Evolutionary conservation across 768 basidiomycete species (phyloP), one percentile per base, ranked within the genome.

Genomic region (Gloeostereum incarnatum): DNA sequence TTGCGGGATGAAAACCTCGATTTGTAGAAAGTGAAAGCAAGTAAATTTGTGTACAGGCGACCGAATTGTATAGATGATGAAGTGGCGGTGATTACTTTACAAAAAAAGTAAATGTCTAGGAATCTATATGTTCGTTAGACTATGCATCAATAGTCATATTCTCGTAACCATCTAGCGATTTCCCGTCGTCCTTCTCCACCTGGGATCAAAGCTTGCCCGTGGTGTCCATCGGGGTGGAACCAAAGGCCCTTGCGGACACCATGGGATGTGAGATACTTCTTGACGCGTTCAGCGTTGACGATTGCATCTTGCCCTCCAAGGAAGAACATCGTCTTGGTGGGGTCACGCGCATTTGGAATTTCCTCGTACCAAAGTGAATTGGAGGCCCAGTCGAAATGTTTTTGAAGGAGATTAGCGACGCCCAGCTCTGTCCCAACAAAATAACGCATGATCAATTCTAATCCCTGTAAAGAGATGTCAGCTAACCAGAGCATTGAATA

Each of bases 331-430:
- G 81, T 74, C 51, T 74, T 79, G 23, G 62, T 46, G 1, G 78
- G 70, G 55, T 91, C 78, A 11, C 66, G 61, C 11, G 81, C 83
- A 50, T 89, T 69, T 1, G 88, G 86, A 32, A 94, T 90, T 49
- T 93, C 85, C 57, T 92, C 87, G 44, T 76, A 86, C 78, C 85
- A 97, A 8, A 97, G 65, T 7, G 86, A 79, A 52, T 96, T 96
- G 8, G 84, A 74, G 26, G 75, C 68, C 90, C 88, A 92, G 50
- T 84, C 81, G 48, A 88, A 88, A 53, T 87, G 77, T 19, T 86
- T 70, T 48, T 81, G 83, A 31, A 96, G 68, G 40, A 87, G 74
- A 54, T 92, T 84, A 5, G 87, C 84, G 35, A 88, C 79, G 10
- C 93, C 93, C 3, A 94, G 61, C 57, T 98, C 93, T 20, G 79